Conservation (phyloP, 331 rosid species). For the Prunus yedoensis region DNA sequence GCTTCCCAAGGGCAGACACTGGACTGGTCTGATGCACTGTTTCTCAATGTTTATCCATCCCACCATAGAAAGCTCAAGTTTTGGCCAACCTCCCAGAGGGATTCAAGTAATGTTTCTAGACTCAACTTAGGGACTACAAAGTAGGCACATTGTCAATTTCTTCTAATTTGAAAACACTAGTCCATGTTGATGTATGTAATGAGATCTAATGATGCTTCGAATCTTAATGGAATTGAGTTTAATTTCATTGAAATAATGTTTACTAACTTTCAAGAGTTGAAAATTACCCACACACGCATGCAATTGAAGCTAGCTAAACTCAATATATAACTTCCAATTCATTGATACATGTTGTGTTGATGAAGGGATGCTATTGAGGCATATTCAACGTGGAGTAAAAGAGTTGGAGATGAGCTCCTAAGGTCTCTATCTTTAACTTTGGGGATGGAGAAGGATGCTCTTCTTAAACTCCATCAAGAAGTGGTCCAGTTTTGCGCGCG, state of each 20-base stretch:
- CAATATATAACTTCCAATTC: neutral
- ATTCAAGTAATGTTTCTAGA: constrained; percentile 30
- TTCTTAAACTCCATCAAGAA: constrained; percentile 29
- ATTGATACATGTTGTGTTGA: neutral
- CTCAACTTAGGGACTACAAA: neutral
- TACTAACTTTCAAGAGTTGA: no score
- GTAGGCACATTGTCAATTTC: neutral
- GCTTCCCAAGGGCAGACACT: constrained; percentile 37
- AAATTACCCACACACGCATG: neutral
- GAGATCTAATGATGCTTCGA: no score
- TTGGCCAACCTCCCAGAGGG: constrained; percentile 40
- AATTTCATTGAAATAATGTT: no score
- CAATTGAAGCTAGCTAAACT: no score
- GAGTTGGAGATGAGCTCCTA: constrained; percentile 28
- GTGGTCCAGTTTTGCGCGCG: constrained; percentile 8
- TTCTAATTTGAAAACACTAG: neutral
- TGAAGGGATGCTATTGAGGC: constrained; percentile 30
- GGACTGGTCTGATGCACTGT: constrained; percentile 40
- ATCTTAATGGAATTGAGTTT: no score
- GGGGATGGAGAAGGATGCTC: constrained; percentile 33
- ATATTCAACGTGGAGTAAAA: constrained; percentile 32
- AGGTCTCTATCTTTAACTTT: constrained; percentile 21
- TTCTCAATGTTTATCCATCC: constrained; percentile 26
- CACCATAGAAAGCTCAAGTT: constrained; percentile 11
- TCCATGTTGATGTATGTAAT: no score